A percentile compares a stretch with the other conserved stretches of the same genome.
Conservation (phyloP, 345 rosid species). For the Sonneratia caseolaris region DNA sequence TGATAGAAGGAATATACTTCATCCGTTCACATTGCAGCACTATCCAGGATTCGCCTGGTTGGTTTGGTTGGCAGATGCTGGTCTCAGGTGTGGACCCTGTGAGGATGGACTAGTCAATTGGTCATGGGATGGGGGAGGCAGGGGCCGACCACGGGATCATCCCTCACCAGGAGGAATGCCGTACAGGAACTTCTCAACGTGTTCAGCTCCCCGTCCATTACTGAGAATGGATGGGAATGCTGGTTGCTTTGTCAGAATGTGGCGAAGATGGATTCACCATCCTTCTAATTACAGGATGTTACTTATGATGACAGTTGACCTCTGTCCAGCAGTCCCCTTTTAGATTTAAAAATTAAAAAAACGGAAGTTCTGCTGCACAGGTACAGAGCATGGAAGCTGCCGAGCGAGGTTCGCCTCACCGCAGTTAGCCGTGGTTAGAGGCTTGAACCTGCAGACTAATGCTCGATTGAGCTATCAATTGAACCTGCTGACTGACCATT, state of each 20-base stretch:
- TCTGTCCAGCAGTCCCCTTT: neutral
- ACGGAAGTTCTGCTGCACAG: neutral
- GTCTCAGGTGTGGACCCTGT: slow-evolving; percentile 53
- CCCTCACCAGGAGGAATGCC: slow-evolving; percentile 58
- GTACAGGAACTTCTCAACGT: slow-evolving; percentile 65
- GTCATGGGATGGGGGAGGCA: slow-evolving; percentile 97
- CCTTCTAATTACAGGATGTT: slow-evolving; percentile 81
- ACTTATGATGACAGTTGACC: slow-evolving; percentile 27
- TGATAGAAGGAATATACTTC: neutral
- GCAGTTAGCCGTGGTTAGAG: too few relatives aligned
- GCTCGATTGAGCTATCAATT: neutral
- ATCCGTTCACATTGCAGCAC: slow-evolving; percentile 26
- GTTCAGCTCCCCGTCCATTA: slow-evolving; percentile 71
- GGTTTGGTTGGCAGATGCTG: slow-evolving; percentile 72
- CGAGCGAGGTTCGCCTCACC: too few relatives aligned
- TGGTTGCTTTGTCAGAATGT: slow-evolving; percentile 69
- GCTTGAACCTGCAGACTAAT: neutral
- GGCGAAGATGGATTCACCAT: slow-evolving; percentile 70
- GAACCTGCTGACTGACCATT: neutral
- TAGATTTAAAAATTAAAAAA: neutral
- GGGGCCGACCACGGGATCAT: slow-evolving; percentile 79
- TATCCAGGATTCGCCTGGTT: slow-evolving; percentile 68
- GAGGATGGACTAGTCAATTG: slow-evolving; percentile 47
- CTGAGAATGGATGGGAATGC: slow-evolving; percentile 59
- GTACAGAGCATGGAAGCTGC: neutral